These are phyloP conservation scores for Scheffersomyces lignosus DNA, from an alignment of 805 yeast genomes.

Conservation along the genomic window DNA sequence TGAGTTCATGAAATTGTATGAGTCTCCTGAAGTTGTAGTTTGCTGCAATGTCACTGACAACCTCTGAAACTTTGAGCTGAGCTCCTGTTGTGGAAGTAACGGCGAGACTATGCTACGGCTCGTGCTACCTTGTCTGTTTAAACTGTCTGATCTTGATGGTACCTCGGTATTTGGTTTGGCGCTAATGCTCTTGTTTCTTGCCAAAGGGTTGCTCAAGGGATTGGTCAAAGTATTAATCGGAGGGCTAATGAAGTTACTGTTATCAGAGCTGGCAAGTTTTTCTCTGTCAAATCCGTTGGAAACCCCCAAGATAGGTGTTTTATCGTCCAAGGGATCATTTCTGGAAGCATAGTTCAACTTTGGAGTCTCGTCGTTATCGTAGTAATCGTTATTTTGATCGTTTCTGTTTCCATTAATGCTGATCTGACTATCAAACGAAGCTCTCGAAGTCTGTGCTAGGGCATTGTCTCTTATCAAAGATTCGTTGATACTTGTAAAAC, in stretches of 20 bases:
- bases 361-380: conserved; percentile 34
- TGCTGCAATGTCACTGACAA: conserved; percentile 37
- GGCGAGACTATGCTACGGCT: conserved; percentile 1
- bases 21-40: conserved; percentile 37
- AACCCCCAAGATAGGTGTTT: conserved; percentile 25
- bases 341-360: conserved; percentile 14
- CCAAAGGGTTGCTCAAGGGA: not conserved
- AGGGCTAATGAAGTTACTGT: not conserved
- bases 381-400: not conserved
- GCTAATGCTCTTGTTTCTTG: not conserved
- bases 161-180: not conserved
- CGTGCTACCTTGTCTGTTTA: conserved; percentile 1
- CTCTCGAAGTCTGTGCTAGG: conserved; percentile 1
- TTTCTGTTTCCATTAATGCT: not conserved
- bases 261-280: conserved; percentile 8
- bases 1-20: conserved; percentile 36
- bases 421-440: conserved; percentile 5
- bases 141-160: conserved; percentile 1
- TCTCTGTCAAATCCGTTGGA: conserved; percentile 8
- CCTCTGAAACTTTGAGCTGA: conserved; percentile 36
- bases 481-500: conserved; percentile 35
- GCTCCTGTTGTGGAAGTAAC: conserved; percentile 31
- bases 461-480: conserved; percentile 26
- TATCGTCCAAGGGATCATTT: conserved; percentile 22
- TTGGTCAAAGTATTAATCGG: not conserved